Evolutionary conservation across 148 eudicot genomes (phyloP).

Genomic region (Nepenthes gracilis): DNA sequence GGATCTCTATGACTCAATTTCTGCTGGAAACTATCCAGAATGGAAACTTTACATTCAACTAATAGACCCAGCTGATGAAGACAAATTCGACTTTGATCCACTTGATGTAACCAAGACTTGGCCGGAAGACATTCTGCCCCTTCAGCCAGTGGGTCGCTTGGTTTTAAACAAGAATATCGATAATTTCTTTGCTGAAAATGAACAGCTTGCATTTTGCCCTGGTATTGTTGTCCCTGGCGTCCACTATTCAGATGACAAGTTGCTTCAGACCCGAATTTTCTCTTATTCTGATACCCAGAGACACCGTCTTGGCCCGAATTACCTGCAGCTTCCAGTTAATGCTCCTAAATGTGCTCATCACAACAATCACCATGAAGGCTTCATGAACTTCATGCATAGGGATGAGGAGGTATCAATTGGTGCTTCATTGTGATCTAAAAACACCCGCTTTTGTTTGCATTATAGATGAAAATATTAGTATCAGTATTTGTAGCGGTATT

Average conservation of each 20-base stretch:
- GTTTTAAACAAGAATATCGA: slow-evolving; percentile 87
- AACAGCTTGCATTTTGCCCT: slow-evolving; percentile 80
- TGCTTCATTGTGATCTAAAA: background rate
- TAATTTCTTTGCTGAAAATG: slow-evolving; percentile 86
- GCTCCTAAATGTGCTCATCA: slow-evolving; percentile 79
- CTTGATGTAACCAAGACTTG: slow-evolving; percentile 83
- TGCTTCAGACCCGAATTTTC: slow-evolving; percentile 73
- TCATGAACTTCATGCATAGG: slow-evolving; percentile 92
- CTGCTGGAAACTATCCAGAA: slow-evolving; percentile 81
- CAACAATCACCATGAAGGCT: slow-evolving; percentile 82
- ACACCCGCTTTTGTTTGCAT: background rate
- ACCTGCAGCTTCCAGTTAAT: slow-evolving; percentile 76
- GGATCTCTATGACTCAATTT: slow-evolving; percentile 76
- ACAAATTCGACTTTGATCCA: slow-evolving; percentile 83
- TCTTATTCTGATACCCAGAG: slow-evolving; percentile 85
- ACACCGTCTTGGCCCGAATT: slow-evolving; percentile 88
- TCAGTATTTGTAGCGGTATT: too few relatives aligned
- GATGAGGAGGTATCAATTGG: slow-evolving; percentile 69
- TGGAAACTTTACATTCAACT: slow-evolving; percentile 78
- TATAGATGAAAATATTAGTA: too few relatives aligned
- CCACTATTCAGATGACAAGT: slow-evolving; percentile 78
- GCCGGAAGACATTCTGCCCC: slow-evolving; percentile 81
- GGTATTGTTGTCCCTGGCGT: slow-evolving; percentile 71
- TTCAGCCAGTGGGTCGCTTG: slow-evolving; percentile 82
- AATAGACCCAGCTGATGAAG: slow-evolving; percentile 73